Base-by-base conservation (phyloP, 805 yeast species). In the Yarrowia hollandica region DNA sequence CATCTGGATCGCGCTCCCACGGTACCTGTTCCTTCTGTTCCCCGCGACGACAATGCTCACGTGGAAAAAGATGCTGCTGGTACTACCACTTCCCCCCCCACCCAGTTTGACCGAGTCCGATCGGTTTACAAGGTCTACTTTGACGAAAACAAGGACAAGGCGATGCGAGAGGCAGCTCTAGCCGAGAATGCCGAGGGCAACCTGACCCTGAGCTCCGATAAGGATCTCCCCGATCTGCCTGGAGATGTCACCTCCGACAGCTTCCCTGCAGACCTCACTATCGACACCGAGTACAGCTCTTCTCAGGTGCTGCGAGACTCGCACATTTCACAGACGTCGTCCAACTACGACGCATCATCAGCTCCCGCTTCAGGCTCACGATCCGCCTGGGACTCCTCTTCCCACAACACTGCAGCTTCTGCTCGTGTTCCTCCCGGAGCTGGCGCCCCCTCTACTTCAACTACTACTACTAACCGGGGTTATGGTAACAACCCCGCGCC, bases 111-210 rank as follows among this genome's bases (percentile, higher is more conserved):
- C 26, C 62, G 69, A 10, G 64, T 67, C 50, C 62, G 60, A 39
- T 65, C 68, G 15, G 61, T 67, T 38, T 67, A 67, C 60, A 61
- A 66, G 26, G 69, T 66, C 50, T 67, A 67, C 57, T 44, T 41
- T 57, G 58, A 41, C n/a, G 60, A 39, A 9, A 42, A 44, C 22
- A 34, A 38, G 15, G 59, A 21, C 10, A 25, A 25, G 50, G 59
- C 25, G 9, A 35, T 52, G 22, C 25, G 48, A 14, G 48, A 25
- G 19, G 58, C 44, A 2, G 37, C 41, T 30, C 25, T n/a, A 3
- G 35, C 35, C 3, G 22, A 30, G 28, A 23, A 25, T 3, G 33
- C 15, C 1, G 22, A 28, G 15, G 38, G 15, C 4, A 23, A 48
- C 8, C 14, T 19, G 16, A 48, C 55, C 16, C 12, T 44, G 11